Evolutionary conservation across 2,329 filamentous ascomycete species (phyloP), one percentile per base, ranked within the genome.

Genomic region (Ilyonectria sp.): DNA sequence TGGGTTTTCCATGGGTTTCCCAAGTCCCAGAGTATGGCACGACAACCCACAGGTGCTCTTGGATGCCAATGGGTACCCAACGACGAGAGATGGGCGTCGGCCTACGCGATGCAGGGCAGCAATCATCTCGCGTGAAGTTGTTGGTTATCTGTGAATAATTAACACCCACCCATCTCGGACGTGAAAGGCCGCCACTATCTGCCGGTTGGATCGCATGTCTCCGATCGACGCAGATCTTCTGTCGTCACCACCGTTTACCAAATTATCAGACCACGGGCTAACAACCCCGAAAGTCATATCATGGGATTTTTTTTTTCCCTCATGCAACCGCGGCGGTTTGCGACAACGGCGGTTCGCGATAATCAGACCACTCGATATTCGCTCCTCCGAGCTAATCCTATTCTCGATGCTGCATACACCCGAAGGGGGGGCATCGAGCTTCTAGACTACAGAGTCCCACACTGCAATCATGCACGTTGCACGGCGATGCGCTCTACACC

Each of bases 281-380:
- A n/a, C 31, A 11, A 33, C n/a, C 29, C 49, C 10, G 7, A 53
- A 31, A 53, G 31, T 37, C 50, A 53, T 35, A 35, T 53, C 50
- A 53, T 53, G 15, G 26, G 7, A 26, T 29, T 23, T 21, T 21
- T 44, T 44, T 44, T 47, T 31, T n/a, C 13, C 26, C 47, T 31
- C 17, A 33, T n/a, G 40, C 15, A n/a, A 43, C 40, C 40, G 19
- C 40, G 8, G 8, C n/a, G 15, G 29, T 10, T 6, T 13, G 9
- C n/a, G 19, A n/a, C 11, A 23, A 35, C 21, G 21, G 21, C 21
- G 21, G 21, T 21, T 21, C 7, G 9, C n/a, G 19, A n/a, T 6
- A 23, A 35, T 53, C 50, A 53, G 50, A 35, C 50, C 50, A 53
- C 50, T 6, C 15, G 26, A n/a, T 31, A 53, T 17, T 35, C 19